Evolutionary conservation across 2,329 filamentous ascomycete species (phyloP).

Genomic region (Botrytis hyacinthi): DNA sequence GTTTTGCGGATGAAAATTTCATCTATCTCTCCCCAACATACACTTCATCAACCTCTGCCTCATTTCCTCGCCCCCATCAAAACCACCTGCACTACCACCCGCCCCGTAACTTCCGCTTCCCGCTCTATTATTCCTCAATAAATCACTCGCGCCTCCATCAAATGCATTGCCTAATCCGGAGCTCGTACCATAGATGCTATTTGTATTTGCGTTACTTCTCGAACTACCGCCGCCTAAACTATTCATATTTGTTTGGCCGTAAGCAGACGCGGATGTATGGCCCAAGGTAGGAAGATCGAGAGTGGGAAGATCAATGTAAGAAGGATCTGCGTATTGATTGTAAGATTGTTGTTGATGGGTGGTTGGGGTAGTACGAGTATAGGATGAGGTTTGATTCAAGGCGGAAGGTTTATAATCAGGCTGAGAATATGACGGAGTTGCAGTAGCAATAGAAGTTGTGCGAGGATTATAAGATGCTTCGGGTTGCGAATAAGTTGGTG

Average conservation of each 20-base stretch:
- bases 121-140: conserved; percentile 28
- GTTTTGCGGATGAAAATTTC: not conserved
- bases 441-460: conserved; percentile 31
- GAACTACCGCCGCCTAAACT: conserved; percentile 21
- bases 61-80: conserved; percentile 4
- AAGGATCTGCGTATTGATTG: conserved; percentile 33
- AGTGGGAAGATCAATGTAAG: conserved; percentile 37
- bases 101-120: conserved; percentile 28
- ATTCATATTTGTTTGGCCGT: conserved; percentile 20
- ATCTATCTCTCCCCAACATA: conserved; percentile 16
- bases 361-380: conserved; percentile 31
- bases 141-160: conserved; percentile 24
- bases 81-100: not conserved
- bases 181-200: conserved; percentile 26
- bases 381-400: conserved; percentile 29
- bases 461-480: conserved; percentile 31
- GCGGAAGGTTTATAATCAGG: conserved; percentile 26
- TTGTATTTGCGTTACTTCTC: conserved; percentile 17
- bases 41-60: conserved; percentile 18
- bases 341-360: conserved; percentile 36
- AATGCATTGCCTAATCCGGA: conserved; percentile 25
- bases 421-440: conserved; percentile 33
- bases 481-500: conserved; percentile 35
- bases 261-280: conserved; percentile 26
- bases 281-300: conserved; percentile 33